Evolutionary conservation across 2,329 filamentous ascomycete species (phyloP).

Genomic region (Cephalotrichum gorgonifer): DNA sequence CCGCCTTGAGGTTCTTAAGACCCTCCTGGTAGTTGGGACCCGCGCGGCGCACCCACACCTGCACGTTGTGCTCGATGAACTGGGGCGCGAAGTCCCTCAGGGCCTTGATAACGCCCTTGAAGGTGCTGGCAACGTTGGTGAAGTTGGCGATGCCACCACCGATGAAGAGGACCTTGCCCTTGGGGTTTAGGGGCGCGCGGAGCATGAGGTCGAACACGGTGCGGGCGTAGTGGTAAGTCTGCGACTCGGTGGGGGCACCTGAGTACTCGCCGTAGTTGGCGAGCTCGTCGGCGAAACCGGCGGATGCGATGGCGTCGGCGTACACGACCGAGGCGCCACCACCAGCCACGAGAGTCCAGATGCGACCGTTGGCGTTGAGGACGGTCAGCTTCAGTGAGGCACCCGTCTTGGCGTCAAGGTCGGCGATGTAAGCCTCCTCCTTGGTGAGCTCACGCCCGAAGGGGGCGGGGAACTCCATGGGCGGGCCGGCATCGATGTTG

Average conservation of each 20-base stretch:
- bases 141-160: conserved; percentile 99
- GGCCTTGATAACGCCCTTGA: conserved; percentile 98
- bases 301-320: conserved; percentile 93
- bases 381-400: conserved; percentile 97
- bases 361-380: conserved; percentile 79
- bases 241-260: conserved; percentile 94
- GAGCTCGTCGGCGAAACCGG: conserved; percentile 89
- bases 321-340: conserved; percentile 99
- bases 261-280: conserved; percentile 99
- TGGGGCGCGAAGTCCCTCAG: conserved; percentile 79
- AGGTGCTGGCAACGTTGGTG: conserved; percentile 97
- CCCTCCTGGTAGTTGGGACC: conserved; percentile 99
- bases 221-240: conserved; percentile 97
- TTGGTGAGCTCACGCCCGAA: conserved; percentile 98
- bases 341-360: conserved; percentile 98
- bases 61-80: conserved; percentile 90
- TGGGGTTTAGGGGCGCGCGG: conserved; percentile 68
- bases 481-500: conserved; percentile 90
- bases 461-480: conserved; percentile 97
- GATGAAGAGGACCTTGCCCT: conserved; percentile 99
- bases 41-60: conserved; percentile 88
- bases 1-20: conserved; percentile 98
- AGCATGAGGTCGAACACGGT: conserved; percentile 98
- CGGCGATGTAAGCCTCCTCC: conserved; percentile 98
- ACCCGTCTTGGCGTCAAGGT: conserved; percentile 98